Evolutionary conservation across 202 grass and related monocot genomes (phyloP).

Genomic region (Miscanthus sacchariflorus): DNA sequence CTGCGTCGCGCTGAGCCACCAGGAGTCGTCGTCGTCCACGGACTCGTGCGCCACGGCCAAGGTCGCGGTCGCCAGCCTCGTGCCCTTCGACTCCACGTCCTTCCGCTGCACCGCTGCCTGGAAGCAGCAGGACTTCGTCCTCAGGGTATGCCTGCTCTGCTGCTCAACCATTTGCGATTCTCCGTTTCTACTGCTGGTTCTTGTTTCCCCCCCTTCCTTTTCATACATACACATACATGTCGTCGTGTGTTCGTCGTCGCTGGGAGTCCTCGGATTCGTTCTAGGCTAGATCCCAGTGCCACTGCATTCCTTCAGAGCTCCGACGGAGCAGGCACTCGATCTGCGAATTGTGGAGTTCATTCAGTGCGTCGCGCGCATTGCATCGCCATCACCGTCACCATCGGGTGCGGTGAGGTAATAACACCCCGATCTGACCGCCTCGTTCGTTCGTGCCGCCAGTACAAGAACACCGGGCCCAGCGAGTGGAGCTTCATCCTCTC

Average conservation of each 20-base stretch:
- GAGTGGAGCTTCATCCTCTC: slow-evolving; percentile 87
- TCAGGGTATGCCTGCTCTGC: slow-evolving; percentile 53
- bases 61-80: slow-evolving; percentile 52
- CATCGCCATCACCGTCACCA: background rate
- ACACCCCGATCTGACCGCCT: slow-evolving; percentile 23
- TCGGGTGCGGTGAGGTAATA: background rate
- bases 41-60: slow-evolving; percentile 60
- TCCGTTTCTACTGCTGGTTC: too few relatives aligned
- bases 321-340: background rate
- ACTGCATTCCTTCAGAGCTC: background rate
- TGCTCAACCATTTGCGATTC: background rate
- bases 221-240: background rate
- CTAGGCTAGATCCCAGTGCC: slow-evolving; percentile 29
- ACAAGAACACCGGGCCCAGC: slow-evolving; percentile 66
- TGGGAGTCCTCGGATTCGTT: background rate
- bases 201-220: background rate
- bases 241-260: background rate
- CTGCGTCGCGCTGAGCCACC: slow-evolving; percentile 57
- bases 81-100: slow-evolving; percentile 68
- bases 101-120: slow-evolving; percentile 66
- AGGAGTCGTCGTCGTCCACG: slow-evolving; percentile 53
- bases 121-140: slow-evolving; percentile 72
- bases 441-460: slow-evolving; percentile 42
- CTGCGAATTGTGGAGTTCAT: background rate
- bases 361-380: background rate